A percentile compares a stretch with the other conserved stretches of the same genome.
Evolutionary conservation across 495 filamentous ascomycete genomes (phyloP).

Genomic region (Recurvomyces mirabilis): DNA sequence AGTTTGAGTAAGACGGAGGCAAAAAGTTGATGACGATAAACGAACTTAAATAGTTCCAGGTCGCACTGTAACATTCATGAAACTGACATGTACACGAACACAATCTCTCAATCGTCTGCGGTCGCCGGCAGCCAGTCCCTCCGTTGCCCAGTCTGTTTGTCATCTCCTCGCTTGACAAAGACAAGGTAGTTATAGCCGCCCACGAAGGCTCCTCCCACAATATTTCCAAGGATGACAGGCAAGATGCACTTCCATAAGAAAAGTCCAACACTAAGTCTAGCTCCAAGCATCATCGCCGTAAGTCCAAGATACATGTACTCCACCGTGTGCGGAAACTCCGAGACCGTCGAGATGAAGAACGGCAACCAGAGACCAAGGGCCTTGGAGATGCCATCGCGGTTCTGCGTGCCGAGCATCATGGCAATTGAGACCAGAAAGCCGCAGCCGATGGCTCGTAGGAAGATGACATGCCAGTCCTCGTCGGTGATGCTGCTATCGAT

Average conservation of each 20-base stretch:
- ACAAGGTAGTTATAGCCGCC: background rate
- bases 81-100: no score
- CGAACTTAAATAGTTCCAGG: no score
- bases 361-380: constrained; percentile 12
- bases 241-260: constrained; percentile 17
- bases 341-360: constrained; percentile 5
- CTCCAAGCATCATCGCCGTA: constrained; percentile 6
- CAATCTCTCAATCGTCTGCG: no score
- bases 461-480: background rate
- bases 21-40: no score
- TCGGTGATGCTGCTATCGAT: constrained; percentile 6
- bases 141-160: no score
- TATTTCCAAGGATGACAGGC: constrained; percentile 11
- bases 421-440: constrained; percentile 11
- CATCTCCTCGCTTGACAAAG: background rate
- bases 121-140: no score
- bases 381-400: constrained; percentile 17
- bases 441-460: constrained; percentile 11
- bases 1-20: no score
- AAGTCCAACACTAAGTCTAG: background rate
- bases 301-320: constrained; percentile 15
- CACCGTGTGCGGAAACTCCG: constrained; percentile 11
- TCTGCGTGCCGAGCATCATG: constrained; percentile 13
- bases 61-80: no score
- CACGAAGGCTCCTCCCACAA: constrained; percentile 8